Conservation (phyloP, 257 asterid genomes). For the Leonotis leonurus region DNA sequence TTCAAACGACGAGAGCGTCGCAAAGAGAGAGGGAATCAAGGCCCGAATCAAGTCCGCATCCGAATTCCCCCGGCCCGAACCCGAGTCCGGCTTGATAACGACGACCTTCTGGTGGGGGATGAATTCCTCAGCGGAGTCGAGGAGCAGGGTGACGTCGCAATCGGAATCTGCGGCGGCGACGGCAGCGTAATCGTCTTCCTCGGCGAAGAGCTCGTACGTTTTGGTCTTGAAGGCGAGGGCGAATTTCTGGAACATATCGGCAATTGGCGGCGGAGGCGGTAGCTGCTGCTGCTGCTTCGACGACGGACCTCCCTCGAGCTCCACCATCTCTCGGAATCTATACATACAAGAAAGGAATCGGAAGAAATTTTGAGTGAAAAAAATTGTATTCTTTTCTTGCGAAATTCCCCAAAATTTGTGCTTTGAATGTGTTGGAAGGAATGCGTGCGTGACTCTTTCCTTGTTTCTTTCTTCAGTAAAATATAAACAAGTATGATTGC, state of each 20-base stretch:
- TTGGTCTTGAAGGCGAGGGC: conserved; percentile 84
- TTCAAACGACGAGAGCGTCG: conserved; percentile 72
- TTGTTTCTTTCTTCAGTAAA: neutral
- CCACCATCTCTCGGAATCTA: conserved; percentile 38
- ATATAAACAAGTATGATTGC: conserved; percentile 9
- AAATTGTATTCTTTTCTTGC: neutral
- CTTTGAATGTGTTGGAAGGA: conserved; percentile 73
- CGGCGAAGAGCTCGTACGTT: conserved; percentile 84
- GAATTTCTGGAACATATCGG: conserved; percentile 89
- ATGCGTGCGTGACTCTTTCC: conserved; percentile 17
- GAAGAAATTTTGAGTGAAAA: neutral
- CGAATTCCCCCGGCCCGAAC: conserved; percentile 5
- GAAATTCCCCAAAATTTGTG: conserved; percentile 17
- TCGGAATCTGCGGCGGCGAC: conserved; percentile 22
- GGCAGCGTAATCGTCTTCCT: conserved; percentile 21
- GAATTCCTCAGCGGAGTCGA: conserved; percentile 83
- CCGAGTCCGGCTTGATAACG: conserved; percentile 71
- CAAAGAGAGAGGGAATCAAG: conserved; percentile 59
- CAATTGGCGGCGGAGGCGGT: conserved; percentile 63
- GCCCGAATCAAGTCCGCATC: conserved; percentile 30
- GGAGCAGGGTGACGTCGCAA: conserved; percentile 46
- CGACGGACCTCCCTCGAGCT: conserved; percentile 48
- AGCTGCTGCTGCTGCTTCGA: conserved; percentile 34
- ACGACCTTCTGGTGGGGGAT: conserved; percentile 86
- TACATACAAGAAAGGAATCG: conserved; percentile 3